Evolutionary conservation across 2,329 filamentous ascomycete genomes (phyloP).

Genomic region (Xylaria sp.): DNA sequence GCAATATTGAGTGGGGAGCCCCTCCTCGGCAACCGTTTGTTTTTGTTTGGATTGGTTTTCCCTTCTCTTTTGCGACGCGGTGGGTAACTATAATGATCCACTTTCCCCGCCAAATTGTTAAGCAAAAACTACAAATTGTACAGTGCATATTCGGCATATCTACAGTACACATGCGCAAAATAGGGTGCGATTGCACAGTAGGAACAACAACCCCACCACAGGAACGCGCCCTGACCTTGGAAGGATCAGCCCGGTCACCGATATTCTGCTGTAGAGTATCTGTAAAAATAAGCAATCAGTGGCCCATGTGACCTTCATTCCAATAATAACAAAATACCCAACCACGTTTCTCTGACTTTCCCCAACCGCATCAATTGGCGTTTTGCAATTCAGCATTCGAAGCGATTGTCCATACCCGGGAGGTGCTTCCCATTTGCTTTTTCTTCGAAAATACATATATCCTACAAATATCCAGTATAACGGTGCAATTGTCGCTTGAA

Average conservation of each 20-base stretch:
- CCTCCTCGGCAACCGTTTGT: conserved; percentile 48
- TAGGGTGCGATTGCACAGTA: not conserved
- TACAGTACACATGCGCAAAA: too few species aligned
- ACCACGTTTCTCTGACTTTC: not conserved
- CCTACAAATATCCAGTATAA: not conserved
- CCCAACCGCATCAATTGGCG: not conserved
- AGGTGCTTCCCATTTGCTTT: not conserved
- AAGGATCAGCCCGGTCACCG: conserved; percentile 2
- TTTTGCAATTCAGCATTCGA: conserved; percentile 2
- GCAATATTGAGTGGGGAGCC: conserved; percentile 18
- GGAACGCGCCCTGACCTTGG: conserved; percentile 6
- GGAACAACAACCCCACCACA: not conserved
- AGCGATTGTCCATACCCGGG: not conserved
- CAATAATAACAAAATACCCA: not conserved
- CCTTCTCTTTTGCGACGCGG: conserved; percentile 38
- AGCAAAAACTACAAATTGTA: not conserved
- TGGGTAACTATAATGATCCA: conserved; percentile 7
- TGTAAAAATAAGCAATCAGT: not conserved
- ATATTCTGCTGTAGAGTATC: not conserved
- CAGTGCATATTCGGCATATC: not conserved
- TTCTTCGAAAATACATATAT: not conserved
- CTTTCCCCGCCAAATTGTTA: conserved; percentile 30
- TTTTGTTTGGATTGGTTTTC: conserved; percentile 47
- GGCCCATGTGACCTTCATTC: conserved; percentile 2
- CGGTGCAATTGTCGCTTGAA: not conserved